Evolutionary conservation across 2,329 filamentous ascomycete genomes (phyloP).

Genomic region (Stenocarpella maydis): DNA sequence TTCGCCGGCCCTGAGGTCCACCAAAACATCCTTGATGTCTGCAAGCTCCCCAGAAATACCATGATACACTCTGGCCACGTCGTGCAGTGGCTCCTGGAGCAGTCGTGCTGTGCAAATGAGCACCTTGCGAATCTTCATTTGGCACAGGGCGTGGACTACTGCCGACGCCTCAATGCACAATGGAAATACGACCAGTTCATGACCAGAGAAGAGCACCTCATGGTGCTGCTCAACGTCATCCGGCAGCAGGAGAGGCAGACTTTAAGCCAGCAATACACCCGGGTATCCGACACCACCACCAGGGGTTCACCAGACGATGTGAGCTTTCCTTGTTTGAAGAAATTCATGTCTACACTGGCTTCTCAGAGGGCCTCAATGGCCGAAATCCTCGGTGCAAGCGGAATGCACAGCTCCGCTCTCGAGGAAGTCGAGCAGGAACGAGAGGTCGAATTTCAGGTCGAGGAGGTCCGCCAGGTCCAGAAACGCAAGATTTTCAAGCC

Average conservation of each 20-base stretch:
- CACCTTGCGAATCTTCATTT: slow-evolving; percentile 66
- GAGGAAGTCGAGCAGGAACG: slow-evolving; percentile 68
- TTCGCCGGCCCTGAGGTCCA: slow-evolving; percentile 68
- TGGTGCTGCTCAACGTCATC: slow-evolving; percentile 53
- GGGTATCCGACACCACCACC: slow-evolving; percentile 33
- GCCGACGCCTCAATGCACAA: slow-evolving; percentile 60
- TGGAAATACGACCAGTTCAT: slow-evolving; percentile 53
- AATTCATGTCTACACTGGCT: slow-evolving; percentile 46
- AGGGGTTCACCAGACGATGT: slow-evolving; percentile 38
- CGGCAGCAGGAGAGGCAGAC: slow-evolving; percentile 64
- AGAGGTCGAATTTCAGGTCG: slow-evolving; percentile 66
- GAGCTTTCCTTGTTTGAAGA: slow-evolving; percentile 35
- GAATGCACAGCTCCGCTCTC: slow-evolving; percentile 58
- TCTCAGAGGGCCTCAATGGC: slow-evolving; percentile 42
- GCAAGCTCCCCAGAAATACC: slow-evolving; percentile 41
- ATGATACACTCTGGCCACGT: slow-evolving; percentile 50
- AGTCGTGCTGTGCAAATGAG: slow-evolving; percentile 68
- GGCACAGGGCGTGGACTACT: slow-evolving; percentile 69
- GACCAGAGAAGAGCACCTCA: slow-evolving; percentile 43
- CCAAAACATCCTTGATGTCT: slow-evolving; percentile 63
- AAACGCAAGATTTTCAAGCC: slow-evolving; percentile 51
- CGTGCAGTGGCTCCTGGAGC: slow-evolving; percentile 68
- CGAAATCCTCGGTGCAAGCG: slow-evolving; percentile 46
- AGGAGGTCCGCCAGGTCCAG: slow-evolving; percentile 63
- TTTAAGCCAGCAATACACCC: slow-evolving; percentile 64